Evolutionary conservation across 2,329 filamentous ascomycete genomes (phyloP).

Genomic region (Septoria petroselini): DNA sequence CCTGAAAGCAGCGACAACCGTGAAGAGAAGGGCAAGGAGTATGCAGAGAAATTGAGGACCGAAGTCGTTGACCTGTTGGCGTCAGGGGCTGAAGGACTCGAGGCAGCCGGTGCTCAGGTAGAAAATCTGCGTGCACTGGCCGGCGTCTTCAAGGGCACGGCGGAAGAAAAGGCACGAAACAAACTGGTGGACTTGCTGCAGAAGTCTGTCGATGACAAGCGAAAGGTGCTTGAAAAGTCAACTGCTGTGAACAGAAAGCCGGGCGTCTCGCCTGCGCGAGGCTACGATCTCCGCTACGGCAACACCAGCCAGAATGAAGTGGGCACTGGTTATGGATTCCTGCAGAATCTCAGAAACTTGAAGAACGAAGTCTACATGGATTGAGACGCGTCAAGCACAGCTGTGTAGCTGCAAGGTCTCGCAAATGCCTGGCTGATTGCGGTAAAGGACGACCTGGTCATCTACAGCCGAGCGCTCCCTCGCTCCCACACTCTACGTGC

Average conservation of each 20-base stretch:
- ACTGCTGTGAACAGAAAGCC: conserved; percentile 20
- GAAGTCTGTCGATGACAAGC: conserved; percentile 75
- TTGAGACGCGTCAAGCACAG: not conserved
- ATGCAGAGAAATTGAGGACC: conserved; percentile 65
- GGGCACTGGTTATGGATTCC: conserved; percentile 47
- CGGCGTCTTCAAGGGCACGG: conserved; percentile 90
- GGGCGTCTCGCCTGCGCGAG: conserved; percentile 24
- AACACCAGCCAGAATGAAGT: conserved; percentile 36
- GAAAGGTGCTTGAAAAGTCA: conserved; percentile 44
- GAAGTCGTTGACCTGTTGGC: conserved; percentile 70
- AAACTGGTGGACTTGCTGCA: conserved; percentile 79
- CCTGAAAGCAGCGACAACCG: conserved; percentile 61
- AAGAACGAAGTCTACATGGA: conserved; percentile 34
- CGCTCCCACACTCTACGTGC: no score
- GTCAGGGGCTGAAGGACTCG: conserved; percentile 60
- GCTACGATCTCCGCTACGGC: conserved; percentile 34
- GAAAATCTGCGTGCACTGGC: conserved; percentile 73
- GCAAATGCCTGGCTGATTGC: no score
- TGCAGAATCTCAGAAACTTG: conserved; percentile 53
- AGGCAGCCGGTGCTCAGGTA: conserved; percentile 69
- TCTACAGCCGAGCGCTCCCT: no score
- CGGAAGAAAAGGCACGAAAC: conserved; percentile 80
- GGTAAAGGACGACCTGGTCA: no score
- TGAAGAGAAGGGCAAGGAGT: conserved; percentile 83
- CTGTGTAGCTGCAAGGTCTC: no score